Conservation (phyloP, 148 eudicot species). For the Linanthus parryae region DNA sequence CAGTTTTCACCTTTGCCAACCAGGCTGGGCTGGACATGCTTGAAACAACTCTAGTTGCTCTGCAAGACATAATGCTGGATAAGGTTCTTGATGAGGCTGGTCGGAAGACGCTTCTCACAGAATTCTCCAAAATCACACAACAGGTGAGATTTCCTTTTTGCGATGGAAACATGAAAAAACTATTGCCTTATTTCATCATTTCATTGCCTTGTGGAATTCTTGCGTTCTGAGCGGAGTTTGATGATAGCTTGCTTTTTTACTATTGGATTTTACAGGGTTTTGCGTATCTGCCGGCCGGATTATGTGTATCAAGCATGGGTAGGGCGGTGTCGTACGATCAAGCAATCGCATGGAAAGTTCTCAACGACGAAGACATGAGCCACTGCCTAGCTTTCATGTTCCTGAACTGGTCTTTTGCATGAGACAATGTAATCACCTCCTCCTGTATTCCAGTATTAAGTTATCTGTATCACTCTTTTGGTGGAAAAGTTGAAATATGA, state of each 20-base stretch:
- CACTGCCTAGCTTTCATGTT: constrained; percentile 63
- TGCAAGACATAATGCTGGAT: constrained; percentile 57
- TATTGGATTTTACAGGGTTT: constrained; percentile 51
- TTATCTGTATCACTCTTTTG: too few species aligned
- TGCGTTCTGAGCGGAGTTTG: too few species aligned
- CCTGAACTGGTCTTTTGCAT: constrained; percentile 59
- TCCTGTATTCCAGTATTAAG: too few species aligned
- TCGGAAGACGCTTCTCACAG: constrained; percentile 38
- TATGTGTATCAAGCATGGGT: constrained; percentile 54
- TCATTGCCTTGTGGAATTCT: too few species aligned
- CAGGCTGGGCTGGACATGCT: constrained; percentile 72
- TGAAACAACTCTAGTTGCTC: constrained; percentile 56
- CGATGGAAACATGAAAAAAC: too few species aligned
- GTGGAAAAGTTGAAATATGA: too few species aligned
- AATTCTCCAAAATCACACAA: constrained; percentile 52
- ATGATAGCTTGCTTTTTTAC: too few species aligned
- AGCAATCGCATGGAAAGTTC: constrained; percentile 55
- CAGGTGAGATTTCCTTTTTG: constrained; percentile 43
- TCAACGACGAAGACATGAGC: constrained; percentile 33
- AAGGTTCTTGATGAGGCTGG: constrained; percentile 54
- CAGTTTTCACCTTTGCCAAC: constrained; percentile 56
- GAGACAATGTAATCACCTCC: too few species aligned
- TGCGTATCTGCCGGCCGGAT: constrained; percentile 46
- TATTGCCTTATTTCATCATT: too few species aligned
- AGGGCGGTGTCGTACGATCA: constrained; percentile 51